Evolutionary conservation across 495 filamentous ascomycete genomes (phyloP).

Genomic region (Penicillium canariense): DNA sequence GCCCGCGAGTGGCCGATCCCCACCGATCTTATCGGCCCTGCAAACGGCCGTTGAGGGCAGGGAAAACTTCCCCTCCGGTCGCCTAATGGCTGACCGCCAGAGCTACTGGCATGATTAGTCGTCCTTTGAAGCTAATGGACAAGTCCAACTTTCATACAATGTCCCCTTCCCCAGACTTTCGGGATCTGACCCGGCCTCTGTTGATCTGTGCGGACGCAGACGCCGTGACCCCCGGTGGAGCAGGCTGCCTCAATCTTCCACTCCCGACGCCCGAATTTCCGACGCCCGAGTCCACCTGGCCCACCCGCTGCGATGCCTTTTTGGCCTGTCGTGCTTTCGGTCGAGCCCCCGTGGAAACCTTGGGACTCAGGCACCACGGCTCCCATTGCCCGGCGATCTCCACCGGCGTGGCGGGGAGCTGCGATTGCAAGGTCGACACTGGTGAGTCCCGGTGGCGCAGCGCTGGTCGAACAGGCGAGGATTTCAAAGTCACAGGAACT

Average conservation of each 20-base stretch:
- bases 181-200: neutral
- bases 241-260: constrained; percentile 10
- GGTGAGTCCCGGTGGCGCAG: no score
- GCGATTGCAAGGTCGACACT: no score
- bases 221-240: neutral
- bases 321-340: neutral
- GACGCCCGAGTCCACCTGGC: constrained; percentile 15
- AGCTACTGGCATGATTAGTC: no score
- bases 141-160: neutral
- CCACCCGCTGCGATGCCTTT: neutral
- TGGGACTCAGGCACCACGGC: neutral
- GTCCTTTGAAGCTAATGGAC: no score
- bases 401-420: no score
- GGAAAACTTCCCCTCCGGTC: no score
- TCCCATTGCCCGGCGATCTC: neutral
- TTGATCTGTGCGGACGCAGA: no score
- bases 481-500: no score
- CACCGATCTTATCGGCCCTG: constrained; percentile 34
- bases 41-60: no score
- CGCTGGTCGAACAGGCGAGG: no score
- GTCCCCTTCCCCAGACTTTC: constrained; percentile 20
- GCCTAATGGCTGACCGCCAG: neutral
- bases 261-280: constrained; percentile 18
- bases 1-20: constrained; percentile 39
- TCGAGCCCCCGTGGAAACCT: neutral